These are phyloP conservation scores for Calophaca sinica DNA, from an alignment of 306 rosid genomes.

Conservation along the genomic window DNA sequence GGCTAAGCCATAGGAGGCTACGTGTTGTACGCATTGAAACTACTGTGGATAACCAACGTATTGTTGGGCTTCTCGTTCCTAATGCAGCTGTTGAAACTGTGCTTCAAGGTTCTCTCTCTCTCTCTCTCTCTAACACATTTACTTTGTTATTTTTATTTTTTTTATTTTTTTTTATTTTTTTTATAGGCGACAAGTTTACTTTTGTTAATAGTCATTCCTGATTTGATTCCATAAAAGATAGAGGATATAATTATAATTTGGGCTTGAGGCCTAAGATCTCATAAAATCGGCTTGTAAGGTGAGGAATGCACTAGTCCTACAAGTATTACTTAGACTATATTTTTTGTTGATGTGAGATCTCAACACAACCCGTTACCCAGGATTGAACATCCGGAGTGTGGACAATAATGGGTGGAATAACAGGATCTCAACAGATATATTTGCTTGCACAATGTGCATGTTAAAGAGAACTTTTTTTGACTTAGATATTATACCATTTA, in stretches of 20 bases:
- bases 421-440: background rate
- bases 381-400: too few relatives aligned
- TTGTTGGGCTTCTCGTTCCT: constrained; percentile 95
- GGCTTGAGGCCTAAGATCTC: too few relatives aligned
- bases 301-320: too few relatives aligned
- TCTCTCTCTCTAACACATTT: background rate
- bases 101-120: constrained; percentile 77
- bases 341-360: too few relatives aligned
- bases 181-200: background rate
- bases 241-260: background rate
- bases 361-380: too few relatives aligned
- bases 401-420: too few relatives aligned
- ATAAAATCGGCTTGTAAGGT: too few relatives aligned
- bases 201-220: constrained; percentile 26
- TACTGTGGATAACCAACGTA: constrained; percentile 73
- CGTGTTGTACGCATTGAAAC: constrained; percentile 96
- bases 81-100: constrained; percentile 93
- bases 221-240: constrained; percentile 23
- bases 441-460: too few relatives aligned
- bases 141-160: background rate
- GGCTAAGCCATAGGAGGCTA: constrained; percentile 87
- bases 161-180: background rate
- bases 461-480: constrained; percentile 14
- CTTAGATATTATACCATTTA: background rate
- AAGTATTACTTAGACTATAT: too few relatives aligned